Conservation (phyloP, 2,329 filamentous ascomycete species). For the Claviceps africana region DNA sequence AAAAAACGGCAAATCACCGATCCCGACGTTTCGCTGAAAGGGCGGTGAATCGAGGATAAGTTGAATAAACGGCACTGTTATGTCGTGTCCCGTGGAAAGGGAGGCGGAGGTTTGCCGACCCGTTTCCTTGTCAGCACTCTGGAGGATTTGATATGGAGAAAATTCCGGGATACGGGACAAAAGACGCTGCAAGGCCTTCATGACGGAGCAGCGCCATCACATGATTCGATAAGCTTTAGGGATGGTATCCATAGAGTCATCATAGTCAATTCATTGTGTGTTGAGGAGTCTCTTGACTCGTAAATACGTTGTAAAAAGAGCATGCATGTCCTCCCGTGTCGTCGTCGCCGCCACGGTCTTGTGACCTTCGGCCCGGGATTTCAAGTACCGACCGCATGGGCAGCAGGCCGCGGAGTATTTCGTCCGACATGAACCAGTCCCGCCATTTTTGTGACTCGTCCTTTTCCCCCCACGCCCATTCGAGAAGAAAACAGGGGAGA, state of each 20-base stretch:
- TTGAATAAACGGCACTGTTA: too few relatives aligned
- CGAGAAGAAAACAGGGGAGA: background rate
- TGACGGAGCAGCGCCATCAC: too few relatives aligned
- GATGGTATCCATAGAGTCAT: background rate
- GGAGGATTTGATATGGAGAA: too few relatives aligned
- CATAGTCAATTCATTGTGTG: background rate
- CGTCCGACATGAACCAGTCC: background rate
- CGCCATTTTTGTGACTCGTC: background rate
- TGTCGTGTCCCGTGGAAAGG: too few relatives aligned
- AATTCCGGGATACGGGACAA: too few relatives aligned
- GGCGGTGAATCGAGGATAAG: too few relatives aligned
- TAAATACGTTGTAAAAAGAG: background rate
- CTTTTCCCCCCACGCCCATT: background rate
- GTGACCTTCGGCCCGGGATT: background rate
- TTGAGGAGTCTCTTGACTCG: background rate
- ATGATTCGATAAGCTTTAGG: background rate
- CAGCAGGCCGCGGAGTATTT: background rate
- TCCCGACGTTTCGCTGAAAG: too few relatives aligned
- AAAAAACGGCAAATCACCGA: too few relatives aligned
- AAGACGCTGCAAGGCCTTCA: too few relatives aligned
- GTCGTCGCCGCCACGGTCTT: background rate
- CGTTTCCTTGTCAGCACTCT: too few relatives aligned
- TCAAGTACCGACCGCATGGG: background rate
- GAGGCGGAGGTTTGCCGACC: too few relatives aligned
- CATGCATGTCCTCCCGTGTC: background rate